phyloP scores from a whole-genome alignment of 78 protist genomes.

The Chrysochromulina parva region DNA sequence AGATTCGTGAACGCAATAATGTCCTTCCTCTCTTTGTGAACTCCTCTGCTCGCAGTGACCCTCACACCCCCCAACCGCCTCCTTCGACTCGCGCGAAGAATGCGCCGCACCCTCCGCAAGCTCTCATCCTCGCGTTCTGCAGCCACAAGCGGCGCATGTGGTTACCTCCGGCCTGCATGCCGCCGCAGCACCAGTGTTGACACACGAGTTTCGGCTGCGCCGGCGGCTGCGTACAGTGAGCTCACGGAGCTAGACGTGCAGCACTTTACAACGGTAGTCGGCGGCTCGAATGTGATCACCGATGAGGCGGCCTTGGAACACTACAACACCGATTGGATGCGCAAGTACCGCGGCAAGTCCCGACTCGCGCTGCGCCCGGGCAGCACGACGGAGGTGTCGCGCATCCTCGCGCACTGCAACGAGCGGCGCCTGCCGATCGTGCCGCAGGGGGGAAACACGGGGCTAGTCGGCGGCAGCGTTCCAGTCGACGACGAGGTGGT shows the following conservation, averaged over 20 bases:
- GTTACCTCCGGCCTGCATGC: too few relatives aligned
- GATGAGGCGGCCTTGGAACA: not conserved
- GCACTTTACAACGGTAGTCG: not conserved
- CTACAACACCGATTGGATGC: conserved; percentile 64
- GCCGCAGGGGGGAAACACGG: conserved; percentile 97
- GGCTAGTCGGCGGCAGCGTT: conserved; percentile 87
- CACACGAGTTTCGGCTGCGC: too few relatives aligned
- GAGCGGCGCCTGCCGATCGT: conserved; percentile 71
- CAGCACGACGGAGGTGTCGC: conserved; percentile 57
- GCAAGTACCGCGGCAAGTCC: conserved; percentile 45
- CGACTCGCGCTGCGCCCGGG: conserved; percentile 49
- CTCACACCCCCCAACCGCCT: too few relatives aligned
- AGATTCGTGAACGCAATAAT: too few relatives aligned
- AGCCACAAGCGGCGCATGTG: too few relatives aligned
- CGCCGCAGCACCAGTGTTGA: too few relatives aligned
- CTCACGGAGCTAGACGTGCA: not conserved
- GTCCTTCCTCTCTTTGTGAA: too few relatives aligned
- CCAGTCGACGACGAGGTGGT: conserved; percentile 90
- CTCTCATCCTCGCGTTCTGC: too few relatives aligned
- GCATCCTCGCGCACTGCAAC: conserved; percentile 63
- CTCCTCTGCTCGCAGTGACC: too few relatives aligned
- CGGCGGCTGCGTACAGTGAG: too few relatives aligned
- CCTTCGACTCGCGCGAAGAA: too few relatives aligned
- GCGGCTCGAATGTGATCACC: not conserved
- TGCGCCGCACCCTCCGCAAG: too few relatives aligned